Evolutionary conservation across 2,329 filamentous ascomycete genomes (phyloP).

Genomic region (Anthostomella pinea): DNA sequence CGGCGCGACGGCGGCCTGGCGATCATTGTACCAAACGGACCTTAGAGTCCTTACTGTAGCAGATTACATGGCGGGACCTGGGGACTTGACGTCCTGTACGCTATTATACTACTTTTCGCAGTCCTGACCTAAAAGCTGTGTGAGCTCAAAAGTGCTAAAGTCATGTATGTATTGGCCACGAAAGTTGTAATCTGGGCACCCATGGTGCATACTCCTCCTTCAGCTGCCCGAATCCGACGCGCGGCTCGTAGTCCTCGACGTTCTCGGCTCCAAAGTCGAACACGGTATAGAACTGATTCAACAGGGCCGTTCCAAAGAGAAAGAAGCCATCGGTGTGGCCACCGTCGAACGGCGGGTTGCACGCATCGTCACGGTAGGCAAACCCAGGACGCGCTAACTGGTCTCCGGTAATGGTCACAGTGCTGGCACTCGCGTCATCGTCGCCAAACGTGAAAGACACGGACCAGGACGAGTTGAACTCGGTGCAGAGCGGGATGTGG

Average conservation of each 20-base stretch:
- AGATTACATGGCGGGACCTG: no score
- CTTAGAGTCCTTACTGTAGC: no score
- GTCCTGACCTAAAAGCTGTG: no score
- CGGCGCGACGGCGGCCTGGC: no score
- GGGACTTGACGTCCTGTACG: no score
- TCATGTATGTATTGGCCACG: no score
- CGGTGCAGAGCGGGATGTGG: conserved; percentile 32
- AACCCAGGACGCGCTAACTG: conserved; percentile 33
- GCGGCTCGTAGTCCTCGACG: conserved; percentile 10
- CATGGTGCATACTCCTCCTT: conserved; percentile 13
- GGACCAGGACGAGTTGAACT: conserved; percentile 37
- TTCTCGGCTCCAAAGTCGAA: conserved; percentile 30
- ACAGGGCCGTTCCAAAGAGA: conserved; percentile 26
- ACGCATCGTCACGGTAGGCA: conserved; percentile 31
- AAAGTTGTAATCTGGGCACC: no score
- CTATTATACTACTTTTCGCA: no score
- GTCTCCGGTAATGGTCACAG: conserved; percentile 31
- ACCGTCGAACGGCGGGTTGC: conserved; percentile 35
- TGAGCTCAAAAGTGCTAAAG: no score
- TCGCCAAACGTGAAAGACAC: conserved; percentile 28
- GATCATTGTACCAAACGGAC: no score
- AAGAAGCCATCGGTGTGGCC: conserved; percentile 22
- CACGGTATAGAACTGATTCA: conserved; percentile 34
- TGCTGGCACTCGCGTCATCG: conserved; percentile 9
- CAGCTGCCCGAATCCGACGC: conserved; percentile 14